phyloP scores from a whole-genome alignment of 805 yeast species.

The Wickerhamiella domercqiae region DNA sequence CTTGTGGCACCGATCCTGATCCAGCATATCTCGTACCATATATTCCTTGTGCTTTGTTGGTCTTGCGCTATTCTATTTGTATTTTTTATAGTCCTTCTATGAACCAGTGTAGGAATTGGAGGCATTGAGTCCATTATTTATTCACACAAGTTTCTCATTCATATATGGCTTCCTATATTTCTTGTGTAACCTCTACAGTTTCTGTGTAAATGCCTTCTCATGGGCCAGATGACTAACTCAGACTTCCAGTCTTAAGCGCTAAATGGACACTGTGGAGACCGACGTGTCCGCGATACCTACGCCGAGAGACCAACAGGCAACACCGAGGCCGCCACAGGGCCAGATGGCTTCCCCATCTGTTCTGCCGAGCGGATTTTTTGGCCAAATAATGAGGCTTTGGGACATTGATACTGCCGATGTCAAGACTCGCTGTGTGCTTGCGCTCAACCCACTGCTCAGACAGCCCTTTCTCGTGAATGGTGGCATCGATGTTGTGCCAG shows the following conservation, averaged over 20 bases:
- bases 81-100: not conserved
- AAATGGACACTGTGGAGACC: slow-evolving; percentile 1
- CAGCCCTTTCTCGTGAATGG: slow-evolving; percentile 17
- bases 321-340: not conserved
- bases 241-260: too few relatives aligned
- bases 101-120: not conserved
- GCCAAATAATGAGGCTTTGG: slow-evolving; percentile 24
- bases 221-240: too few relatives aligned
- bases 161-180: too few relatives aligned
- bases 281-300: not conserved
- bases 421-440: slow-evolving; percentile 34
- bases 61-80: not conserved
- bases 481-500: slow-evolving; percentile 18
- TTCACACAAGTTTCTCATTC: too few relatives aligned
- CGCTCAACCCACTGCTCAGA: slow-evolving; percentile 38
- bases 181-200: too few relatives aligned
- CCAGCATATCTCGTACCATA: slow-evolving; percentile 1
- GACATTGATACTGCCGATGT: slow-evolving; percentile 56
- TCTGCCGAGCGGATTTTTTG: slow-evolving; percentile 2
- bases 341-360: slow-evolving; percentile 1
- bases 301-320: not conserved
- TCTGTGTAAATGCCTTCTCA: too few relatives aligned
- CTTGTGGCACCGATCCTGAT: slow-evolving; percentile 5
- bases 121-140: too few relatives aligned
- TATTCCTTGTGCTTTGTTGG: slow-evolving; percentile 6